These are phyloP conservation scores for Iberis amara DNA, from an alignment of 441 rosid genomes.

Conservation along the genomic window DNA sequence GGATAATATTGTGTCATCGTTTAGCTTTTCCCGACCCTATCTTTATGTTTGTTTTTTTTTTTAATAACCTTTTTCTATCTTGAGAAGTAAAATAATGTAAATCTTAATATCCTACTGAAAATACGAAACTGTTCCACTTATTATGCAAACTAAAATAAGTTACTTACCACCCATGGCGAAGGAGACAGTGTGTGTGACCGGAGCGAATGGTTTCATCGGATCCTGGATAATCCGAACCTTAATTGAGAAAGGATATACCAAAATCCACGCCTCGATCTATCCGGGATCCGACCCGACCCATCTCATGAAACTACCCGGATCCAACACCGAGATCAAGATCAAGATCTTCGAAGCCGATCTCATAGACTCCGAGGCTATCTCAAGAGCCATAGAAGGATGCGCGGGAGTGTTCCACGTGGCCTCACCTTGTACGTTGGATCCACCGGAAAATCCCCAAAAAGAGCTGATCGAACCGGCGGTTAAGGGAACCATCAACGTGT, in stretches of 20 bases:
- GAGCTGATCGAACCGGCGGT: conserved; percentile 76
- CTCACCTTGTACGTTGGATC: conserved; percentile 69
- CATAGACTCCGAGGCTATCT: conserved; percentile 48
- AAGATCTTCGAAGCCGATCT: conserved; percentile 54
- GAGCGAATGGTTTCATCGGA: conserved; percentile 89
- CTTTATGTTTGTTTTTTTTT: too few relatives aligned
- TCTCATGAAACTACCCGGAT: conserved; percentile 44
- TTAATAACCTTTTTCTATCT: too few relatives aligned
- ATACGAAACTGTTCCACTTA: conserved; percentile 1
- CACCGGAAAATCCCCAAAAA: conserved; percentile 50
- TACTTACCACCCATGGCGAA: conserved; percentile 27
- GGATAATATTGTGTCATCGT: too few relatives aligned
- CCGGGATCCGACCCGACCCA: conserved; percentile 56
- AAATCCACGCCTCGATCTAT: conserved; percentile 53
- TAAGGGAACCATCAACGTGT: conserved; percentile 68
- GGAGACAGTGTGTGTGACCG: conserved; percentile 67
- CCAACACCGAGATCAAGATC: conserved; percentile 30
- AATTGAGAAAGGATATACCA: conserved; percentile 47
- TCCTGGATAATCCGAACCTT: conserved; percentile 62
- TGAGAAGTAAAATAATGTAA: too few relatives aligned
- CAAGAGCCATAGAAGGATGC: conserved; percentile 61
- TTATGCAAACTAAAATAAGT: neutral
- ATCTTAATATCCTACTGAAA: too few relatives aligned
- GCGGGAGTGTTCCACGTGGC: conserved; percentile 85
- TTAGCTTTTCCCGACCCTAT: too few relatives aligned